Evolutionary conservation across 257 asterid species (phyloP).

Genomic region (Solanum microdontum): DNA sequence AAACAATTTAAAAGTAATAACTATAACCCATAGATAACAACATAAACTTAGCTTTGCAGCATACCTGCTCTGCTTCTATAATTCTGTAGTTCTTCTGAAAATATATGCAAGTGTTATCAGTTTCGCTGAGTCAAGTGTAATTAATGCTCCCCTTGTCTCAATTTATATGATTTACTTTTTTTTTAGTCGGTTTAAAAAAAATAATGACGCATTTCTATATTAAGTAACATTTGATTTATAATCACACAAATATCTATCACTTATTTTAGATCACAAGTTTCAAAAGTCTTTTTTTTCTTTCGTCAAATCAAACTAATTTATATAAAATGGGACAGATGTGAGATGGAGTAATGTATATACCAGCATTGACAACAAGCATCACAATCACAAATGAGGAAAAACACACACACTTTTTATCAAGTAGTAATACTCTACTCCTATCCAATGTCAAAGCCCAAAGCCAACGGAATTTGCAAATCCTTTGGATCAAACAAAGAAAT

Average conservation of each 20-base stretch:
- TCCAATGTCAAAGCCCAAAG: background rate
- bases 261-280: background rate
- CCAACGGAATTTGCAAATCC: background rate
- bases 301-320: background rate
- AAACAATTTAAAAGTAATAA: background rate
- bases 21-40: background rate
- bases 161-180: background rate
- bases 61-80: background rate
- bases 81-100: background rate
- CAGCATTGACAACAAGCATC: background rate
- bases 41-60: background rate
- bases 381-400: background rate
- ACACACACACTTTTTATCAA: background rate
- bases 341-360: background rate
- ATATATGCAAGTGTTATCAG: background rate
- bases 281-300: background rate
- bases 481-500: background rate
- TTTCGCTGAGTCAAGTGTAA: background rate
- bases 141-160: background rate
- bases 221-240: too few species aligned
- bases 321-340: background rate
- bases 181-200: too few species aligned
- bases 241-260: too few species aligned
- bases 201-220: background rate
- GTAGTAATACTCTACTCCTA: background rate